These are phyloP conservation scores for Pythium aphanidermatum DNA, from an alignment of 352 stramenopile species.

Conservation along the genomic window DNA sequence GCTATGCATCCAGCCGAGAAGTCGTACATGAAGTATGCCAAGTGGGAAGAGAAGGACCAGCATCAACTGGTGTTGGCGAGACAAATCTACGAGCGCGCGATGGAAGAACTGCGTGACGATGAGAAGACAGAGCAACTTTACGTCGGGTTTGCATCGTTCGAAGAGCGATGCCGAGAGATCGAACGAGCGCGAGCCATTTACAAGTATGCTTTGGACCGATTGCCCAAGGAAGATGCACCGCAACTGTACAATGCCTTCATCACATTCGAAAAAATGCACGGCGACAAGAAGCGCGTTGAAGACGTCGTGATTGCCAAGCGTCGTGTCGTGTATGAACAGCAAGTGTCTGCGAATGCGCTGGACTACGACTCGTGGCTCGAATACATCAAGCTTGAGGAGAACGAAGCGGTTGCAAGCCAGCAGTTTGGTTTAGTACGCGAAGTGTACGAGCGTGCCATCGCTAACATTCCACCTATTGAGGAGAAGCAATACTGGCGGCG, in stretches of 20 bases:
- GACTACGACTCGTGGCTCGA: slow-evolving; percentile 99
- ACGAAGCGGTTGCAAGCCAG: slow-evolving; percentile 51
- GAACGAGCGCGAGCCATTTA: slow-evolving; percentile 89
- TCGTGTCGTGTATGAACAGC: slow-evolving; percentile 93
- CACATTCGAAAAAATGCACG: slow-evolving; percentile 98
- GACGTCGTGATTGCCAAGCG: slow-evolving; percentile 94
- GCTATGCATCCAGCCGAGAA: slow-evolving; percentile 85
- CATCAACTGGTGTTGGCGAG: slow-evolving; percentile 89
- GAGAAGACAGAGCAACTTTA: slow-evolving; percentile 88
- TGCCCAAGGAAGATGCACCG: slow-evolving; percentile 85
- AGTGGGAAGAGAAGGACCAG: slow-evolving; percentile 97
- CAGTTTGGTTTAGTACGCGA: slow-evolving; percentile 81
- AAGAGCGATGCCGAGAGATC: slow-evolving; percentile 94
- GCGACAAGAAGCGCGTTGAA: slow-evolving; percentile 95
- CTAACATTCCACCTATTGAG: slow-evolving; percentile 90
- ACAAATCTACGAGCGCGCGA: slow-evolving; percentile 92
- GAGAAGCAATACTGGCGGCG: slow-evolving; percentile 98
- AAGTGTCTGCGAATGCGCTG: slow-evolving; percentile 84
- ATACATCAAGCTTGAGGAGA: slow-evolving; percentile 97
- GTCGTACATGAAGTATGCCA: slow-evolving; percentile 97
- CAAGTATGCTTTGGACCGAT: slow-evolving; percentile 72
- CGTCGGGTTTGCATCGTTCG: slow-evolving; percentile 94
- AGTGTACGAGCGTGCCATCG: slow-evolving; percentile 94
- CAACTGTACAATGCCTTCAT: slow-evolving; percentile 96
- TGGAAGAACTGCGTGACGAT: slow-evolving; percentile 87